Conservation (phyloP, 768 basidiomycete genomes). For the Zangia roseola region DNA sequence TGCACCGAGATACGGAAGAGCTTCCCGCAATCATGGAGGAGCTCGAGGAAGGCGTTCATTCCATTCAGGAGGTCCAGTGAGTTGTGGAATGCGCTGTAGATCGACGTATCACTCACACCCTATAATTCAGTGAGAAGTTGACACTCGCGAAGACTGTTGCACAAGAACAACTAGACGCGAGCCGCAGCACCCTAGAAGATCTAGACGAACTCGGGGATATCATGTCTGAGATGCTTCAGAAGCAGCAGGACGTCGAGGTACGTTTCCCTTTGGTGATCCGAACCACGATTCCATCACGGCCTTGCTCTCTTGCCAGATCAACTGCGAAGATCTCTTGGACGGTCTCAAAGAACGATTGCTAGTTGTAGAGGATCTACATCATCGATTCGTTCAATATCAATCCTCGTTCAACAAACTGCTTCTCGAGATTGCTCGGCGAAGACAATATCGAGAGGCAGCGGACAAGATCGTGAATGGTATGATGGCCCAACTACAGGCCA, state of each 20-base stretch:
- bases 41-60: conserved; percentile 55
- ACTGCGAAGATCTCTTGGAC: conserved; percentile 53
- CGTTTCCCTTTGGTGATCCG: conserved; percentile 1
- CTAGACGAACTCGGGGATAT: conserved; percentile 78
- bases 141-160: conserved; percentile 40
- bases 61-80: conserved; percentile 59
- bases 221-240: conserved; percentile 73
- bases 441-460: conserved; percentile 62
- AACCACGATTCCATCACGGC: background rate
- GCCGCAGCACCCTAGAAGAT: conserved; percentile 53
- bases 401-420: conserved; percentile 72
- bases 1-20: conserved; percentile 80
- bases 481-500: conserved; percentile 58
- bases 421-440: conserved; percentile 67
- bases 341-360: conserved; percentile 60
- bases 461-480: conserved; percentile 66
- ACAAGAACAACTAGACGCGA: conserved; percentile 49
- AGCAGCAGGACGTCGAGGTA: conserved; percentile 70
- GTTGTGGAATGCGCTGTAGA: conserved; percentile 28
- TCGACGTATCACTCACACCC: conserved; percentile 1
- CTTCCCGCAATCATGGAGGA: conserved; percentile 73
- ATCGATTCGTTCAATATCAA: conserved; percentile 67
- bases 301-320: conserved; percentile 34
- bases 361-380: conserved; percentile 61
- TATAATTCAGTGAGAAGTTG: conserved; percentile 49